phyloP scores from a whole-genome alignment of 139 green algal species.

The Asterochloris erici region DNA sequence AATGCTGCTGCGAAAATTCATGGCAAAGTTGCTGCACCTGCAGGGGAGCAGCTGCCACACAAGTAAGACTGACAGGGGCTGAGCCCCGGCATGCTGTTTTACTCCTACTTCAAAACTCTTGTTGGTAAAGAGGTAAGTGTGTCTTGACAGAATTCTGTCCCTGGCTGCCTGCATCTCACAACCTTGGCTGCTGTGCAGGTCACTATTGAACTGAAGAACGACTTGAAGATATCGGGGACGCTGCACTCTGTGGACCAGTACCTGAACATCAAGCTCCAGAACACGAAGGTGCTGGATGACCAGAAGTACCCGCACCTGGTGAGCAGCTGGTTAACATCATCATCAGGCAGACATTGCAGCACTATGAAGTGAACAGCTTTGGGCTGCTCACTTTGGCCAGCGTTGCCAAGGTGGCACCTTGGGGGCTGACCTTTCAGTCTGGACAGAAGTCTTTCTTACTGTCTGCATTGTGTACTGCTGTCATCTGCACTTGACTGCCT shows the following conservation, averaged over 20 bases:
- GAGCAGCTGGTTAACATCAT: neutral
- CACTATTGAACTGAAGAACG: conserved; percentile 99
- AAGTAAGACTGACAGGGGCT: neutral
- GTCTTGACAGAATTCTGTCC: neutral
- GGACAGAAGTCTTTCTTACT: neutral
- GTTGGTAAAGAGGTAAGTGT: conserved; percentile 79
- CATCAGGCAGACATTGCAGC: neutral
- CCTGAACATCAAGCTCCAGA: conserved; percentile 98
- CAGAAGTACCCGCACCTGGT: conserved; percentile 97
- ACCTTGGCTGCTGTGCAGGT: conserved; percentile 53
- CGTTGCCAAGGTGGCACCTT: neutral
- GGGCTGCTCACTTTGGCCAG: neutral
- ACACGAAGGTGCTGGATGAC: conserved; percentile 83
- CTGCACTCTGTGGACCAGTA: conserved; percentile 99
- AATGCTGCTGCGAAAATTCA: too few relatives aligned
- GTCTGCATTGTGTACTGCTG: neutral
- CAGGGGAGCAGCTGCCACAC: too few relatives aligned
- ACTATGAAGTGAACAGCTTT: neutral
- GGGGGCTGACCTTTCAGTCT: neutral
- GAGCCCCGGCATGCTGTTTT: conserved; percentile 76
- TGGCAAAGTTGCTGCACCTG: too few relatives aligned
- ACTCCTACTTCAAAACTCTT: conserved; percentile 93
- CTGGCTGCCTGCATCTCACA: neutral
- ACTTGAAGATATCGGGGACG: conserved; percentile 89
- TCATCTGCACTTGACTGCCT: neutral